These are phyloP conservation scores for Lasiodiplodia gonubiensis DNA, from an alignment of 2,329 filamentous ascomycete genomes.

Conservation along the genomic window DNA sequence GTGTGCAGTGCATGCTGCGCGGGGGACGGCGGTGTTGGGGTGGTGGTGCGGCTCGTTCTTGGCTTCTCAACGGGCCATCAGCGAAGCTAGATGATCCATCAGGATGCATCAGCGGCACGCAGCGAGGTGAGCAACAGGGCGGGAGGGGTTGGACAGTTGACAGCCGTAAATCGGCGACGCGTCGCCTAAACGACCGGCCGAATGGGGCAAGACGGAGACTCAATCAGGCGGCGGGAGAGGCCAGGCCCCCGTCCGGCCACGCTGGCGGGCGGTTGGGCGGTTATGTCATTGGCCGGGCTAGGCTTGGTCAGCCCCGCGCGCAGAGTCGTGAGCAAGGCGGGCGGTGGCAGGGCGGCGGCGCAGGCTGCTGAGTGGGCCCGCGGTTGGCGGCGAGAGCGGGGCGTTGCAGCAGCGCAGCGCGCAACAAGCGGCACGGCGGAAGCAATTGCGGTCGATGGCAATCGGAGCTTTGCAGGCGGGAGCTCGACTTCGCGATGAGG, in stretches of 20 bases:
- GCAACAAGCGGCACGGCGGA: background rate
- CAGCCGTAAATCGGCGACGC: constrained; percentile 18
- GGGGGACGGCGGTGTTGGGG: constrained; percentile 2
- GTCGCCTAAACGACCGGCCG: background rate
- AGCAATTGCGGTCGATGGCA: constrained; percentile 10
- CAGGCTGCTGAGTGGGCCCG: background rate
- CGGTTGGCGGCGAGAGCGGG: background rate
- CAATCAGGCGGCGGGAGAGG: background rate
- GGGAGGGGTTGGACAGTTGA: constrained; percentile 17
- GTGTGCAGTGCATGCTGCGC: background rate
- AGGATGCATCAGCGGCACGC: background rate
- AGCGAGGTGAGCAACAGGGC: background rate
- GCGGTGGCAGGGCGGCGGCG: background rate
- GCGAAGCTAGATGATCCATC: background rate
- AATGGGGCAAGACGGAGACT: constrained; percentile 11
- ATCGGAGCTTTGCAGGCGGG: constrained; percentile 14
- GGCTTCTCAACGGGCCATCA: constrained; percentile 1
- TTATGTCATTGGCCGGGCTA: constrained; percentile 20
- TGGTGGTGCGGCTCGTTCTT: background rate
- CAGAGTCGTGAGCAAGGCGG: constrained; percentile 6
- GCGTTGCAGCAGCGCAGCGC: background rate
- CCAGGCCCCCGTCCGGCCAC: constrained; percentile 16
- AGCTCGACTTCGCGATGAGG: constrained; percentile 7
- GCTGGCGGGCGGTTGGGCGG: constrained; percentile 7
- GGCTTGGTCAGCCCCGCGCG: constrained; percentile 25